A percentile compares a stretch with the other conserved stretches of the same genome.
phyloP scores from a whole-genome alignment of 257 asterid species.

The Datura wrightii region DNA sequence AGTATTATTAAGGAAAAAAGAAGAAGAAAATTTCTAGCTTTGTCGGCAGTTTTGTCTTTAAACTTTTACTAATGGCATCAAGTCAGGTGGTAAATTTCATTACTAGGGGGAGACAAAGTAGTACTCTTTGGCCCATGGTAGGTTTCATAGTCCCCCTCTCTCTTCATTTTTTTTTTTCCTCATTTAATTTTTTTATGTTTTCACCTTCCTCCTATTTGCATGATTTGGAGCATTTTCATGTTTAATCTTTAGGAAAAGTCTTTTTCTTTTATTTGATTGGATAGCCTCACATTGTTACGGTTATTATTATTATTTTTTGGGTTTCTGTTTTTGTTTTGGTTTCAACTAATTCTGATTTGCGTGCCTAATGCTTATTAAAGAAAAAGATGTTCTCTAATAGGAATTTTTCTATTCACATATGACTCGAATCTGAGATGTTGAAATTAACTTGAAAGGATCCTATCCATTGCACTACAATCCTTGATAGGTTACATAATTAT shows the following conservation, averaged over 20 bases:
- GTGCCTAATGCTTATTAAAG: background rate
- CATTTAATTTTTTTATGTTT: background rate
- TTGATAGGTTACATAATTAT: slow-evolving; percentile 34
- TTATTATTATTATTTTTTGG: too few relatives aligned
- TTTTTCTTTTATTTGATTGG: slow-evolving; percentile 30
- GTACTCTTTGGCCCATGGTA: slow-evolving; percentile 31
- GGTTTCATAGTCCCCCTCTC: slow-evolving; percentile 22
- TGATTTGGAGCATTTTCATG: background rate
- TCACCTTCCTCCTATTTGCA: background rate
- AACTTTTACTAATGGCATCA: slow-evolving; percentile 49
- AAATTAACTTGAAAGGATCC: background rate
- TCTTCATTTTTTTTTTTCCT: too few relatives aligned
- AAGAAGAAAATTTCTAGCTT: slow-evolving; percentile 5
- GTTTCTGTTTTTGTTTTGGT: background rate
- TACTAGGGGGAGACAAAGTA: slow-evolving; percentile 39
- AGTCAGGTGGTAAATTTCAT: slow-evolving; percentile 57
- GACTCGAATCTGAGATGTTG: background rate
- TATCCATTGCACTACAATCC: background rate
- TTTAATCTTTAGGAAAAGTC: background rate
- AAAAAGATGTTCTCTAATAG: background rate
- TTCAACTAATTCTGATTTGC: background rate
- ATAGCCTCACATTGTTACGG: background rate
- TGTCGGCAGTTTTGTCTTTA: slow-evolving; percentile 48
- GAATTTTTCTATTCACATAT: background rate
- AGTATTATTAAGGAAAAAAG: background rate